Evolutionary conservation across 345 rosid species (phyloP).

Genomic region (Trapa bicornis): DNA sequence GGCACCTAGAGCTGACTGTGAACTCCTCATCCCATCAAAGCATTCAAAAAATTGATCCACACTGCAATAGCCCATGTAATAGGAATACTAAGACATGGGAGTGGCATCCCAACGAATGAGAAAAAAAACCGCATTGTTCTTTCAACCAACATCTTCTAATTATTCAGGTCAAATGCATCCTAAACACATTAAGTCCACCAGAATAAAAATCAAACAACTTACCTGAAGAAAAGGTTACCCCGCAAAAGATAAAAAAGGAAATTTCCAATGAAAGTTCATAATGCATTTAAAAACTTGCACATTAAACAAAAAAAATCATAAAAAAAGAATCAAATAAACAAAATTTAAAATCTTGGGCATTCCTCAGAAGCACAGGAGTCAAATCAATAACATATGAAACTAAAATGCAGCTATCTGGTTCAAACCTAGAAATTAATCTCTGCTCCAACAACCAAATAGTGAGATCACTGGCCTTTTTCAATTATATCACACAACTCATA

Average conservation of each 20-base stretch:
- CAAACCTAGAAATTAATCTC: not conserved
- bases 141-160: not conserved
- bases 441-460: not conserved
- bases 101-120: not conserved
- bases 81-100: slow-evolving; percentile 3
- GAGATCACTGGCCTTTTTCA: not conserved
- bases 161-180: not conserved
- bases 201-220: not conserved
- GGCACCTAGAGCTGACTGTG: slow-evolving; percentile 74
- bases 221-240: not conserved
- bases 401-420: not conserved
- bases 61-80: slow-evolving; percentile 22
- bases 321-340: not conserved
- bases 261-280: not conserved
- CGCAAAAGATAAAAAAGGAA: not conserved
- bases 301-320: too few relatives aligned
- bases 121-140: not conserved
- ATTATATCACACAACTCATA: not conserved
- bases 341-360: too few relatives aligned
- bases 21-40: slow-evolving; percentile 79
- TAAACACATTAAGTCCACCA: not conserved
- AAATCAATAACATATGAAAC: not conserved
- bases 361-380: not conserved
- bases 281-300: not conserved
- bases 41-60: slow-evolving; percentile 96